Evolutionary conservation across 2,329 filamentous ascomycete genomes (phyloP).

Genomic region (Coniochaeta ligniaria): DNA sequence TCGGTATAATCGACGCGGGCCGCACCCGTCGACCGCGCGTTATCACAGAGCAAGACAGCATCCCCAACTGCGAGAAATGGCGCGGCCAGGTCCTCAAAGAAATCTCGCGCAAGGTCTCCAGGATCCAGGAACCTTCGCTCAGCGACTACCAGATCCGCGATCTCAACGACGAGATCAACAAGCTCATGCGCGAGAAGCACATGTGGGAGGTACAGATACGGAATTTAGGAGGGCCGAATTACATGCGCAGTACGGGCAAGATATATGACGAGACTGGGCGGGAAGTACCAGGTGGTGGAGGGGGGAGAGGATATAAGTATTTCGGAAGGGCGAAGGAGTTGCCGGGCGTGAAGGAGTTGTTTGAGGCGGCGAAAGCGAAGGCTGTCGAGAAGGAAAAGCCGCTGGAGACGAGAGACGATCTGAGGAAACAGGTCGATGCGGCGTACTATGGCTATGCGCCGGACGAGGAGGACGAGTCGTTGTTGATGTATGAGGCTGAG

Average conservation of each 20-base stretch:
- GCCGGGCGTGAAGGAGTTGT: conserved; percentile 93
- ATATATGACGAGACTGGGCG: conserved; percentile 68
- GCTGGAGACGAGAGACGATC: conserved; percentile 59
- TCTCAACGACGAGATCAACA: conserved; percentile 98
- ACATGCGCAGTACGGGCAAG: conserved; percentile 69
- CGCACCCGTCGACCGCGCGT: conserved; percentile 84
- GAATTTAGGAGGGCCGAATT: conserved; percentile 94
- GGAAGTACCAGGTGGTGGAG: conserved; percentile 68
- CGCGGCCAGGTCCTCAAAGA: conserved; percentile 95
- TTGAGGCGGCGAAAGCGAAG: conserved; percentile 65
- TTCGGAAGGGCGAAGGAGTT: conserved; percentile 86
- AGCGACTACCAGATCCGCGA: conserved; percentile 96
- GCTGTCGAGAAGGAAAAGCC: conserved; percentile 53
- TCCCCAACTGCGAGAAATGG: conserved; percentile 94
- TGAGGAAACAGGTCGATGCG: conserved; percentile 76
- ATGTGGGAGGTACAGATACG: conserved; percentile 98
- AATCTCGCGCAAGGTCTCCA: conserved; percentile 91
- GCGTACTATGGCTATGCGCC: conserved; percentile 93
- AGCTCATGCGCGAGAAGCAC: conserved; percentile 97
- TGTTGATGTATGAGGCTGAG: conserved; percentile 72
- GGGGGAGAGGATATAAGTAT: conserved; percentile 87
- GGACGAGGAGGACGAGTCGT: conserved; percentile 78
- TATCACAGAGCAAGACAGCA: conserved; percentile 78
- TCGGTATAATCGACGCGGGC: conserved; percentile 91
- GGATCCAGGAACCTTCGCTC: conserved; percentile 87